Conservation (phyloP, 441 rosid species). For the Pelargonium australe region DNA sequence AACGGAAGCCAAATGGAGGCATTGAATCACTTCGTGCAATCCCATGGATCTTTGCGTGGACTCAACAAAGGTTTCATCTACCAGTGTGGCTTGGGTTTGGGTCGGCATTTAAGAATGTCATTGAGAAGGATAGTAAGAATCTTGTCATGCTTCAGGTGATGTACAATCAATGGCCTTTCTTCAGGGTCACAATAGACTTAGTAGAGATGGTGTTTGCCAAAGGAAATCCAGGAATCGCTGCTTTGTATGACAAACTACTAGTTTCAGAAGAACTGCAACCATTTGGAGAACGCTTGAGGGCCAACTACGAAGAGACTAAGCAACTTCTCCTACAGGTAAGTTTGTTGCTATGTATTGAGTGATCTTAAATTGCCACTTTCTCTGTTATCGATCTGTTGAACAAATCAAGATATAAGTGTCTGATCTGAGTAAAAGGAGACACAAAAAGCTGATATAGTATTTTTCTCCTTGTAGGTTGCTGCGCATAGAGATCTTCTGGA, state of each 20-base stretch:
- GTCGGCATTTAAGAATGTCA: constrained; percentile 54
- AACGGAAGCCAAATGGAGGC: constrained; percentile 90
- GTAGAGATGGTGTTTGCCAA: constrained; percentile 98
- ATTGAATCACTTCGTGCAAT: constrained; percentile 87
- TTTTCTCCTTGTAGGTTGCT: constrained; percentile 39
- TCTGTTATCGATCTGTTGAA: too few relatives aligned
- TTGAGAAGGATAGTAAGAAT: constrained; percentile 58
- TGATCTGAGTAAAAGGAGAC: too few relatives aligned
- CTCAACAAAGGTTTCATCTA: constrained; percentile 41
- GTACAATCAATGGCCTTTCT: constrained; percentile 74
- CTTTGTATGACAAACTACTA: constrained; percentile 74
- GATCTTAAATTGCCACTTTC: too few relatives aligned
- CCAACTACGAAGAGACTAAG: constrained; percentile 71
- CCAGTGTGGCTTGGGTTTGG: constrained; percentile 84
- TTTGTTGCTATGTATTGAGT: not conserved
- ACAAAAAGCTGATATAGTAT: too few relatives aligned
- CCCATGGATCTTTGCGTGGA: constrained; percentile 98
- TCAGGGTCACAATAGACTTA: constrained; percentile 54
- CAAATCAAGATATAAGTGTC: too few relatives aligned
- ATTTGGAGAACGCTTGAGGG: constrained; percentile 31
- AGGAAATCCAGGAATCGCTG: constrained; percentile 85
- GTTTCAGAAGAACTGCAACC: constrained; percentile 70
- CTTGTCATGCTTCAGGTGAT: constrained; percentile 73
- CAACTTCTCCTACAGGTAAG: constrained; percentile 69
- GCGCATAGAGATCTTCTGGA: constrained; percentile 87